phyloP scores from a whole-genome alignment of 2,329 filamentous ascomycete genomes.

The Phaeosphaeriaceae sp. region DNA sequence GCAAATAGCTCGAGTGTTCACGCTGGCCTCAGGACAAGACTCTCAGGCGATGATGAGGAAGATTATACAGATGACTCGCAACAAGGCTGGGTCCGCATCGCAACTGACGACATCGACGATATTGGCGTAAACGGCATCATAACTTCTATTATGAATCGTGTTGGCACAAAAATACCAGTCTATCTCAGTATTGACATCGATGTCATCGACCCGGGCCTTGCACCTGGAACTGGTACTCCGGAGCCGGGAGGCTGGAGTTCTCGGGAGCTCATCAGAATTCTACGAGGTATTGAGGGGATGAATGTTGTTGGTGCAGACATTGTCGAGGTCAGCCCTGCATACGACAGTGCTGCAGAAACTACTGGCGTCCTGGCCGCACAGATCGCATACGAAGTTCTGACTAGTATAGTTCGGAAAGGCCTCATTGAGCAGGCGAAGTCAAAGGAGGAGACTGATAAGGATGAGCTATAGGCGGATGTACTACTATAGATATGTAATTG shows the following conservation, averaged over 20 bases:
- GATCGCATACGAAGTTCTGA: conserved; percentile 85
- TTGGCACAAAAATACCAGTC: conserved; percentile 77
- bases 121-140: conserved; percentile 75
- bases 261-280: conserved; percentile 81
- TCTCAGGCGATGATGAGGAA: conserved; percentile 69
- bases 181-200: conserved; percentile 85
- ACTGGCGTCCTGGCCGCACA: conserved; percentile 85
- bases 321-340: conserved; percentile 86
- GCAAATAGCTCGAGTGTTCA: conserved; percentile 78
- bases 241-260: conserved; percentile 93
- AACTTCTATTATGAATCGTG: conserved; percentile 70
- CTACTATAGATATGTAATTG: no score
- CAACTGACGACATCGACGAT: conserved; percentile 87
- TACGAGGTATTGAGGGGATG: conserved; percentile 79
- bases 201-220: conserved; percentile 75
- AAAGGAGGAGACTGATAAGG: conserved; percentile 23
- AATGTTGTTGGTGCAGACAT: conserved; percentile 90
- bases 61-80: conserved; percentile 72
- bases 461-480: conserved; percentile 29
- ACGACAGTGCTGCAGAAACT: conserved; percentile 79
- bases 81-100: conserved; percentile 81
- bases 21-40: conserved; percentile 79
- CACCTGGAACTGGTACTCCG: conserved; percentile 83
- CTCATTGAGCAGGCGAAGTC: conserved; percentile 48
- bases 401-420: conserved; percentile 70